These are phyloP conservation scores for Aspergillus ruber DNA, from an alignment of 2,329 filamentous ascomycete genomes.

Conservation along the genomic window DNA sequence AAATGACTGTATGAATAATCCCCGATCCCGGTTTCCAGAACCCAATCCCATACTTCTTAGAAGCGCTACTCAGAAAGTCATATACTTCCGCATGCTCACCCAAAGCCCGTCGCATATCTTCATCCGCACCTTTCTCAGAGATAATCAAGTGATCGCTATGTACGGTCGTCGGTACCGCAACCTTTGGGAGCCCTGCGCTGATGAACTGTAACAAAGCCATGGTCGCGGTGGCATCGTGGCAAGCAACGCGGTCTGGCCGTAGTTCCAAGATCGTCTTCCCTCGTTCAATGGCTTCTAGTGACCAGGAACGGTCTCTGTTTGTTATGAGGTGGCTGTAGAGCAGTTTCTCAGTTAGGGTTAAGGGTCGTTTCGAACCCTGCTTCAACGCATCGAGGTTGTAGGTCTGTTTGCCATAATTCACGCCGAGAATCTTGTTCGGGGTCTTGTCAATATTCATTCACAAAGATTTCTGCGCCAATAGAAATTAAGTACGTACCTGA, in stretches of 20 bases:
- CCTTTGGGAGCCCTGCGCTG: conserved; percentile 33
- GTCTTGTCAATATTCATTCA: neutral
- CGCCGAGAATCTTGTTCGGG: neutral
- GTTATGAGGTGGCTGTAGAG: conserved; percentile 33
- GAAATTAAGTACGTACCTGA: neutral
- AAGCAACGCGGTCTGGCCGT: conserved; percentile 36
- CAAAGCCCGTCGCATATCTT: conserved; percentile 22
- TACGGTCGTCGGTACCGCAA: conserved; percentile 34
- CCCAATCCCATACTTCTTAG: conserved; percentile 43
- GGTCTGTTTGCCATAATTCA: conserved; percentile 4
- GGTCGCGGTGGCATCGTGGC: conserved; percentile 39
- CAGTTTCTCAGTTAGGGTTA: conserved; percentile 36
- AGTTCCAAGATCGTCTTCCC: conserved; percentile 34
- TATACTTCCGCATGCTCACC: conserved; percentile 34
- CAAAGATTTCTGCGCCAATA: neutral
- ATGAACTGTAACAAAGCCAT: conserved; percentile 42
- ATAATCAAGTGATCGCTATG: conserved; percentile 38
- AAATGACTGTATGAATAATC: conserved; percentile 36
- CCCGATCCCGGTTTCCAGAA: conserved; percentile 35
- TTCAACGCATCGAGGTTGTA: conserved; percentile 4
- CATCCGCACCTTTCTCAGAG: conserved; percentile 26
- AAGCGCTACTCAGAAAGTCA: conserved; percentile 32
- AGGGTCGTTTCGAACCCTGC: conserved; percentile 13
- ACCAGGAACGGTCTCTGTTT: conserved; percentile 15
- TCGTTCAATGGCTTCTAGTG: conserved; percentile 24